These are phyloP conservation scores for Triadica sebifera DNA, from an alignment of 345 rosid genomes.

Conservation along the genomic window DNA sequence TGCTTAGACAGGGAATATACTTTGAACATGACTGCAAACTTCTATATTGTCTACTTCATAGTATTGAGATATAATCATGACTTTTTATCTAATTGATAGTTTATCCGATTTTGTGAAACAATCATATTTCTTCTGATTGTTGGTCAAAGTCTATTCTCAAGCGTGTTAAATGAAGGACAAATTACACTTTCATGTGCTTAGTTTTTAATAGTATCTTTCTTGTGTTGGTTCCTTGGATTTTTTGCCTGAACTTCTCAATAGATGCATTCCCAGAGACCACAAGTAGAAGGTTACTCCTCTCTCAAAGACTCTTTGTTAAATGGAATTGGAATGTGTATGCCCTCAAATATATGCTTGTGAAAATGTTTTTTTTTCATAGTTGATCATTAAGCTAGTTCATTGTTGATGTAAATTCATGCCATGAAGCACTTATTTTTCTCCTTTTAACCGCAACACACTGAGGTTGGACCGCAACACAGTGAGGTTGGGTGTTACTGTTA, in stretches of 20 bases:
- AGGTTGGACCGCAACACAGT: neutral
- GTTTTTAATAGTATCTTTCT: neutral
- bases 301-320: neutral
- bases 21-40: neutral
- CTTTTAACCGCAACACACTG: neutral
- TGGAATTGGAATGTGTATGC: neutral
- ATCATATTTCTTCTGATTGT: neutral
- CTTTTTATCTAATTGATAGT: neutral
- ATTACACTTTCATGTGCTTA: neutral
- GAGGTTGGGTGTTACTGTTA: neutral
- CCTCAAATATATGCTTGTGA: neutral
- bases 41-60: neutral
- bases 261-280: neutral
- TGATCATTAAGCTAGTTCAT: neutral
- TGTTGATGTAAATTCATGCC: neutral
- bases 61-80: neutral
- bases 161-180: neutral
- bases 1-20: neutral
- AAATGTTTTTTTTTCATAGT: neutral
- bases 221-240: neutral
- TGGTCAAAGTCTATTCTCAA: neutral
- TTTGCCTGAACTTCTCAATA: neutral
- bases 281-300: neutral
- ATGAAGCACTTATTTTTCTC: neutral
- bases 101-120: neutral